phyloP scores from a whole-genome alignment of 441 rosid genomes.

The Erodium moschatum region DNA sequence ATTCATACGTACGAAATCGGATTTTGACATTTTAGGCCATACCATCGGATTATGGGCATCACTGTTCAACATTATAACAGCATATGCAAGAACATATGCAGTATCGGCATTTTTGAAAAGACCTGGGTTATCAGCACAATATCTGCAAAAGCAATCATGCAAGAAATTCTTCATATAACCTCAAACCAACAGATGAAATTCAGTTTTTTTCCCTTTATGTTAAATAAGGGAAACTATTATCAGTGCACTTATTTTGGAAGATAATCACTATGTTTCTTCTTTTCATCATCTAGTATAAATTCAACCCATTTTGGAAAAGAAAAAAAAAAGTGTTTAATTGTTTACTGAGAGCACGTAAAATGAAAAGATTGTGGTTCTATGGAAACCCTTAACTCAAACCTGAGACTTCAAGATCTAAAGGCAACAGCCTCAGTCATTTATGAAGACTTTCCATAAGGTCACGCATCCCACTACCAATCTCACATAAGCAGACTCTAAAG shows the following conservation, averaged over 20 bases:
- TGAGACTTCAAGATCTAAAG: too few species aligned
- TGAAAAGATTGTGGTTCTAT: too few species aligned
- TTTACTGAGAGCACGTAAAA: too few species aligned
- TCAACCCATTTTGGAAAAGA: not conserved
- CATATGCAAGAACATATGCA: constrained; percentile 98
- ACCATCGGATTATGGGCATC: constrained; percentile 98
- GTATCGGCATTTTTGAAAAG: constrained; percentile 96
- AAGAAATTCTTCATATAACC: constrained; percentile 14
- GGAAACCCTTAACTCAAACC: too few species aligned
- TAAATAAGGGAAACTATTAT: not conserved
- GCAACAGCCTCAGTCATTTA: too few species aligned
- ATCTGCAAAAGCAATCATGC: constrained; percentile 48
- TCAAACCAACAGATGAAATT: not conserved
- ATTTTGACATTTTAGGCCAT: constrained; percentile 98
- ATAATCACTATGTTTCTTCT: not conserved
- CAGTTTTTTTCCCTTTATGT: not conserved
- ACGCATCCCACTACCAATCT: too few species aligned
- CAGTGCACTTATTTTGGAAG: not conserved
- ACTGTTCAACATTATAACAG: constrained; percentile 95
- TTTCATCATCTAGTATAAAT: not conserved
- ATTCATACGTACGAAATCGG: constrained; percentile 87
- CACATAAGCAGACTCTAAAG: too few species aligned
- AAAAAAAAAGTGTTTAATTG: too few species aligned
- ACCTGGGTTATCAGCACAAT: constrained; percentile 92
- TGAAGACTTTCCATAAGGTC: too few species aligned